Percentiles rank a stretch among this genome's conserved stretches.
Evolutionary conservation across 352 stramenopile species (phyloP).

Genomic region (Thraustochytrium aureum): DNA sequence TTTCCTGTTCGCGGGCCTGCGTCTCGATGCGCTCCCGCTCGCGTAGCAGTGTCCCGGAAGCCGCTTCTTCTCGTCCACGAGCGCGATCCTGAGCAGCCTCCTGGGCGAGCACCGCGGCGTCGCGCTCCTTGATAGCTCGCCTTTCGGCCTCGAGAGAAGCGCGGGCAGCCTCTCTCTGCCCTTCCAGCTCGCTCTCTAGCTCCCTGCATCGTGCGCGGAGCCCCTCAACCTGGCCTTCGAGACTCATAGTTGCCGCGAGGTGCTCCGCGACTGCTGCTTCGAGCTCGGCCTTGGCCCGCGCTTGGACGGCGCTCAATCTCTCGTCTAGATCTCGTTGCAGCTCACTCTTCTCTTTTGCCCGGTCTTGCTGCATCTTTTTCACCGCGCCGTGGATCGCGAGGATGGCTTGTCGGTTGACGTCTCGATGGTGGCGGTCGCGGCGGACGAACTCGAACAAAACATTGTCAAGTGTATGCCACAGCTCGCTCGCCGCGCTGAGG

Average conservation of each 20-base stretch:
- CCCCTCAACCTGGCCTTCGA: neutral
- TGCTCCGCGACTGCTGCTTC: neutral
- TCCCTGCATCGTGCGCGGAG: neutral
- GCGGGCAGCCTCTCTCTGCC: conserved; percentile 5
- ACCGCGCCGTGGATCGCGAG: neutral
- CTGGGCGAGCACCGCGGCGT: neutral
- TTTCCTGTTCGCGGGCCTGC: neutral
- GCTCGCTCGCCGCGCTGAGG: neutral
- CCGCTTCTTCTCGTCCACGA: too few species aligned
- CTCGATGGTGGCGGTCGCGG: conserved; percentile 15
- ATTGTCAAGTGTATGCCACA: conserved; percentile 30
- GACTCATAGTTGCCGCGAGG: neutral
- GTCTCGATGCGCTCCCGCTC: neutral
- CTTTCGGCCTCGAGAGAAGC: neutral
- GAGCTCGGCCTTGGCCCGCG: neutral
- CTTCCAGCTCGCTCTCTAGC: conserved; percentile 27
- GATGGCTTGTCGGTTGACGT: conserved; percentile 8
- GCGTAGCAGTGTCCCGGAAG: too few species aligned
- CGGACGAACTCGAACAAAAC: conserved; percentile 4
- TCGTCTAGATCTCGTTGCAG: conserved; percentile 21
- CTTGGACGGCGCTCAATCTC: neutral
- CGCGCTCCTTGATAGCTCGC: neutral
- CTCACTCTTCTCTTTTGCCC: neutral
- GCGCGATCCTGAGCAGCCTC: too few species aligned
- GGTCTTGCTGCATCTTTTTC: neutral